These are phyloP conservation scores for Crataegus laevigata DNA, from an alignment of 306 rosid genomes.

Conservation along the genomic window DNA sequence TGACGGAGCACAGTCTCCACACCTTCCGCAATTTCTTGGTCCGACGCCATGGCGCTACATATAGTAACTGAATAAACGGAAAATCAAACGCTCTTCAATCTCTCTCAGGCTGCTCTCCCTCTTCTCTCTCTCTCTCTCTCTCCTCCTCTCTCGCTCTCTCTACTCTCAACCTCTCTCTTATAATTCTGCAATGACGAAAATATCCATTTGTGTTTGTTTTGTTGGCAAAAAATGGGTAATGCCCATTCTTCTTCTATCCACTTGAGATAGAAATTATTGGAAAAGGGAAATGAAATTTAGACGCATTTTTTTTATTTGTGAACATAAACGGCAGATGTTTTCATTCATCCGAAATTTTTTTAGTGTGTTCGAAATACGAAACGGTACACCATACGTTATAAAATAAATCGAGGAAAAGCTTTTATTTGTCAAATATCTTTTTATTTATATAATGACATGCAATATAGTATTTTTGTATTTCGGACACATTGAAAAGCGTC, in stretches of 20 bases:
- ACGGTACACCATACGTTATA: fast-evolving
- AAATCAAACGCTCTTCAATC: conserved; percentile 31
- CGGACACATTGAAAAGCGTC: too few relatives aligned
- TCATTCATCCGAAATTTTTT: too few relatives aligned
- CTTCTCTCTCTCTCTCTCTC: conserved; percentile 1
- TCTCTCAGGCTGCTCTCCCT: conserved; percentile 1
- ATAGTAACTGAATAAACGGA: conserved; percentile 49
- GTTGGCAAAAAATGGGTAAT: neutral
- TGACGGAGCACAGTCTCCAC: conserved; percentile 63
- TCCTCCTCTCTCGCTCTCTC: conserved; percentile 25
- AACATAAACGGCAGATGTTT: neutral
- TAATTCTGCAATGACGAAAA: conserved; percentile 36
- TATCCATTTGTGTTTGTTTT: neutral
- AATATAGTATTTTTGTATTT: too few relatives aligned
- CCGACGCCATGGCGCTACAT: conserved; percentile 59
- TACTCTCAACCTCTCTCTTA: conserved; percentile 25
- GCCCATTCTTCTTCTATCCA: neutral
- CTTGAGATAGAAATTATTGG: neutral
- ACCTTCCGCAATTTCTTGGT: conserved; percentile 62
- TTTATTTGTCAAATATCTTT: too few relatives aligned
- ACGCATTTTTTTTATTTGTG: too few relatives aligned
- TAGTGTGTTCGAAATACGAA: too few relatives aligned
- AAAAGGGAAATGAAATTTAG: too few relatives aligned
- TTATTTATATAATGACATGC: too few relatives aligned
- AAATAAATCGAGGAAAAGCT: too few relatives aligned